Evolutionary conservation across 139 green algal genomes (phyloP).

Genomic region (Ulvella scutata): DNA sequence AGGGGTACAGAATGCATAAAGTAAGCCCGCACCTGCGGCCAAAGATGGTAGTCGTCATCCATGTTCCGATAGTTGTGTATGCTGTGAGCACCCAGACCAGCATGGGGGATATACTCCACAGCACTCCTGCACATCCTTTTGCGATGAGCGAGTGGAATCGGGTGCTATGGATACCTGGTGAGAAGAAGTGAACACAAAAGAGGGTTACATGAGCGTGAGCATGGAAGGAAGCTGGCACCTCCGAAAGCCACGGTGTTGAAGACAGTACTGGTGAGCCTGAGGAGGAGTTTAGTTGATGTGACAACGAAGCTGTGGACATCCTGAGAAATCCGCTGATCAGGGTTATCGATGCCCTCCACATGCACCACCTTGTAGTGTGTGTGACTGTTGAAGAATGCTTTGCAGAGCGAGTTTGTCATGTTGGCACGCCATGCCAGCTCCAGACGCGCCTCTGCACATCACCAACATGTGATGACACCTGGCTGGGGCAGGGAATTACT

Average conservation of each 20-base stretch:
- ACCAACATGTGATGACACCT: no score
- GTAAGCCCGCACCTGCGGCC: conserved; percentile 31
- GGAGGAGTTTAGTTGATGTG: conserved; percentile 33
- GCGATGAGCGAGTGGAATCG: no score
- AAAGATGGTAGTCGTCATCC: conserved; percentile 59
- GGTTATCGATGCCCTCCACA: conserved; percentile 23
- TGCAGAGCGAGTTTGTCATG: background rate
- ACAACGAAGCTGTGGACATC: conserved; percentile 61
- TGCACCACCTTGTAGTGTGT: conserved; percentile 7
- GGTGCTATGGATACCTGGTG: background rate
- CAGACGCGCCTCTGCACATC: conserved; percentile 36
- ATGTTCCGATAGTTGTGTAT: conserved; percentile 67
- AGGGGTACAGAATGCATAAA: no score
- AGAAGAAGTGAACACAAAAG: background rate
- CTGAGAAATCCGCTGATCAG: conserved; percentile 71
- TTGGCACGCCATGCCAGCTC: conserved; percentile 42
- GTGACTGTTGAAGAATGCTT: background rate
- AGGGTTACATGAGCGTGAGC: background rate
- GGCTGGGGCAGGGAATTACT: no score
- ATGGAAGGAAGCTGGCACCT: conserved; percentile 15
- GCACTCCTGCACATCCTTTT: conserved; percentile 41
- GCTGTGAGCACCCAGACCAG: conserved; percentile 65
- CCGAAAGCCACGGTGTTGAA: conserved; percentile 69
- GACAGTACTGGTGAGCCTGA: conserved; percentile 53
- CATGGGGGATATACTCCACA: conserved; percentile 46